Base-by-base conservation (phyloP, 805 yeast species). In the Saturnispora mendoncae region DNA sequence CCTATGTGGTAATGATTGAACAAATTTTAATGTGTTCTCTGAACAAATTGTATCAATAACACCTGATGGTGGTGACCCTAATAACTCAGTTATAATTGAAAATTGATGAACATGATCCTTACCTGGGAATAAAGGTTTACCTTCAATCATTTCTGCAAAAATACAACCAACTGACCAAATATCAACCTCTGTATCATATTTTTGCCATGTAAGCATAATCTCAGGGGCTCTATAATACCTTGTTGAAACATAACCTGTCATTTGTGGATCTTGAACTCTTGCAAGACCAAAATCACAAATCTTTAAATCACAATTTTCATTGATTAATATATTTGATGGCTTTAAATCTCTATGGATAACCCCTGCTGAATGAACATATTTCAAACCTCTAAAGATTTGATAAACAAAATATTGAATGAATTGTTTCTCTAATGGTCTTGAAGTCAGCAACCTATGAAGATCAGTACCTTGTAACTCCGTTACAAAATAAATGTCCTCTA, bases 41-140 rank as follows among this genome's bases (percentile, higher is more conserved):
- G 94, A 83, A 55, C 95, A 88, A 54, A 92, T 92, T 17, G 98
- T 87, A 57, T 88, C 88, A 48, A 90, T 90, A 17, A 92, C 97
- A 57, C 92, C 97, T 35, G 78, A 78, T 4, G 97, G 97, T 3
- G 98, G 99, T 3, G 95, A 82, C 0, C 99, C 67, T 47, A 92
- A 70, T 45, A 92, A 71, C 65, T 92, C 98, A 9, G 98, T 92
- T 52, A 92, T 92, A 57, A 92, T 92, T 29, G 94, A 82, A 58
- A 92, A 92, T 69, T 92, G 99, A 63, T 92, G 96, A 42, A 92
- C 97, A 59, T 92, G 98, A 61, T 94, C 98, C 58, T 85, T 86
- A 2, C 92, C 92, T 0, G 90, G 90, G 51, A 83, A 77, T 10
- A 83, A 58, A 0, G 90, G 87, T 44, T 69, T 68, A 9, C 77